Evolutionary conservation across 176 grass and related monocot species (phyloP), one percentile per base, ranked within the genome.

Genomic region (Raddia distichophylla): DNA sequence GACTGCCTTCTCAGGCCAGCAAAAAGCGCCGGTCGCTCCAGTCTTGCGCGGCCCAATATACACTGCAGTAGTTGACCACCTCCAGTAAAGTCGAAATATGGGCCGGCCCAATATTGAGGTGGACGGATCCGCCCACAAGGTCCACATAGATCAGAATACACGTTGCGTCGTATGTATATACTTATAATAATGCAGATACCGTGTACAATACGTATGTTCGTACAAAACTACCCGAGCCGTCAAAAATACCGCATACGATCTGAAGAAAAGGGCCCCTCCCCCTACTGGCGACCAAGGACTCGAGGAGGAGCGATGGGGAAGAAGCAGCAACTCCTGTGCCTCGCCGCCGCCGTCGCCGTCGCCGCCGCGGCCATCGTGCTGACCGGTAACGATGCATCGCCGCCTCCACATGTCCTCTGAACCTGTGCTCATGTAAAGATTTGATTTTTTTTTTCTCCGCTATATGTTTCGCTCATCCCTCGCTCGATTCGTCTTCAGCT

Each of bases 401-500:
- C 66, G 1, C 55, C 15, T 43, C 46, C 67, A 4, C 11, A 15
- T 50, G 19, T 53, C 17, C 64, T 42, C 13, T 6, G 40, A 22
- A 46, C 55, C 10, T 64, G 11, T 69, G 6, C 10, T 32, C 35
- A 16, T 8, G 2, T 48, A 62, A 65, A 45, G 83, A 76, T 83
- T 13, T 76, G 27, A 2, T 56, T 67, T 76, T 59, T 19, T 72
- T 18, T 32, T 53, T 62, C 27, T 27, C 1, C 27, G 1, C 27
- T 27, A 22, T 18, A 1, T 55, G 76, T 22, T 15, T 14, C 46
- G 84, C 48, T 83, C 37, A 67, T 64, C 7, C 35, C 12, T 73
- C 22, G 67, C 75, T 70, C 47, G 66, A 79, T 67, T 62, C 73
- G 35, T 44, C 60, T 77, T 17, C 80, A 94, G 92, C 83, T 82